Conservation (phyloP, 83 land plant genomes). For the Diphasiastrum complanatum region DNA sequence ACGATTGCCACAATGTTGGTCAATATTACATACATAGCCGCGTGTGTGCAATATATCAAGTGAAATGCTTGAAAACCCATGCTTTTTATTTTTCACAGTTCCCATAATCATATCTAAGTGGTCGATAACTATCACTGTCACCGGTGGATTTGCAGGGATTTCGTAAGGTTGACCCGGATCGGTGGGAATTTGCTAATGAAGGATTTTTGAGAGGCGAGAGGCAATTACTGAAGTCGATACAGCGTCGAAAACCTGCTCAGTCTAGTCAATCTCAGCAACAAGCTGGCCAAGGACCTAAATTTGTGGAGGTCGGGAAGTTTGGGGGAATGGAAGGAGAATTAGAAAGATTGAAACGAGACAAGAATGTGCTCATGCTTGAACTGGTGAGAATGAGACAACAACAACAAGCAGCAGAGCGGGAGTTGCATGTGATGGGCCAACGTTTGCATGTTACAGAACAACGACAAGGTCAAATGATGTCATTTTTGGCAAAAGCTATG, state of each 20-base stretch:
- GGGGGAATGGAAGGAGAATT: constrained; percentile 16
- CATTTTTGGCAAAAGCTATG: constrained; percentile 16
- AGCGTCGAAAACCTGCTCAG: constrained; percentile 5
- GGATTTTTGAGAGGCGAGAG: constrained; percentile 14
- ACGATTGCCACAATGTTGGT: too few relatives aligned
- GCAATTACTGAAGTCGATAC: constrained; percentile 8
- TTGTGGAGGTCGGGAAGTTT: constrained; percentile 15
- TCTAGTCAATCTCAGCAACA: constrained; percentile 1
- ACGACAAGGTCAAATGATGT: constrained; percentile 11
- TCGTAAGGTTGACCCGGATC: constrained; percentile 11
- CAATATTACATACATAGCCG: not conserved
- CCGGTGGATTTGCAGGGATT: constrained; percentile 7
- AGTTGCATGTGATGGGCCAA: constrained; percentile 4
- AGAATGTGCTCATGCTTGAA: constrained; percentile 11
- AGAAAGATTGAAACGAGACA: constrained; percentile 6
- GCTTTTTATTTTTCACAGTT: too few relatives aligned
- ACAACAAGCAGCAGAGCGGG: constrained; percentile 5
- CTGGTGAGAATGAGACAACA: constrained; percentile 10
- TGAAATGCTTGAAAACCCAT: too few relatives aligned
- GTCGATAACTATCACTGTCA: too few relatives aligned
- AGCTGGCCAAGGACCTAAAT: not conserved
- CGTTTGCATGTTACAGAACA: constrained; percentile 7
- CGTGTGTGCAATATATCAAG: too few relatives aligned
- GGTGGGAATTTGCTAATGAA: too few relatives aligned
- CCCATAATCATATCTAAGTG: too few relatives aligned